These are phyloP conservation scores for Sphenostylis stenocarpa DNA, from an alignment of 306 rosid species.

Conservation along the genomic window DNA sequence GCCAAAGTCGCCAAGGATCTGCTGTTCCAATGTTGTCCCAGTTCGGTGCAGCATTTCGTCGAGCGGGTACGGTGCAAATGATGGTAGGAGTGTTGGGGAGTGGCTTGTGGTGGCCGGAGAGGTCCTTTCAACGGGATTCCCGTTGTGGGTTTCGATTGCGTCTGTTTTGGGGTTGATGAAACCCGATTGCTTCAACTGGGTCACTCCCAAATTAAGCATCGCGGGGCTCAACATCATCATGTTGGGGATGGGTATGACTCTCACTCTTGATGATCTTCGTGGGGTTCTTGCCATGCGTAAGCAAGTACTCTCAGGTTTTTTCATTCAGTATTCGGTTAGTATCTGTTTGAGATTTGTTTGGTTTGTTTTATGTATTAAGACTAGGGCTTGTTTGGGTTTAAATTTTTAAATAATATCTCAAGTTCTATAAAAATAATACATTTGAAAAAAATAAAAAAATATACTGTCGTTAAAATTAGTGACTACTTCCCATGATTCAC, in stretches of 20 bases:
- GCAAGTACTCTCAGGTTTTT: constrained; percentile 64
- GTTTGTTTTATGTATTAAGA: not conserved
- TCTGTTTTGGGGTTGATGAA: constrained; percentile 58
- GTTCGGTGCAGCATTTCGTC: constrained; percentile 67
- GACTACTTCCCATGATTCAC: too few relatives aligned
- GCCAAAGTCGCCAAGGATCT: not conserved
- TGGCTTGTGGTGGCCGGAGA: constrained; percentile 66
- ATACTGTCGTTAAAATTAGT: too few relatives aligned
- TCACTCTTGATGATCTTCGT: constrained; percentile 78
- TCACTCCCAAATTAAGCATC: constrained; percentile 57
- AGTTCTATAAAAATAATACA: too few relatives aligned
- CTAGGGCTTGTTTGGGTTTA: too few relatives aligned
- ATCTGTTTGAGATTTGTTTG: not conserved
- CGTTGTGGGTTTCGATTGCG: constrained; percentile 80
- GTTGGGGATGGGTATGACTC: constrained; percentile 97
- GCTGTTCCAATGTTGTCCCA: not conserved
- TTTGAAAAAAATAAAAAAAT: too few relatives aligned
- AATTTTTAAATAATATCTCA: too few relatives aligned
- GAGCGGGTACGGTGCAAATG: constrained; percentile 28
- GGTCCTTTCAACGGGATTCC: constrained; percentile 66
- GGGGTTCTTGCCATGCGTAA: constrained; percentile 81
- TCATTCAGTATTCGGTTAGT: constrained; percentile 80
- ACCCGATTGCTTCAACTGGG: constrained; percentile 70
- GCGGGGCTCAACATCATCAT: constrained; percentile 61
- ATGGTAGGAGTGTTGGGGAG: constrained; percentile 47